Evolutionary conservation across 495 filamentous ascomycete genomes (phyloP), one percentile per base, ranked within the genome.

Genomic region (Lasiosphaeria miniovina): DNA sequence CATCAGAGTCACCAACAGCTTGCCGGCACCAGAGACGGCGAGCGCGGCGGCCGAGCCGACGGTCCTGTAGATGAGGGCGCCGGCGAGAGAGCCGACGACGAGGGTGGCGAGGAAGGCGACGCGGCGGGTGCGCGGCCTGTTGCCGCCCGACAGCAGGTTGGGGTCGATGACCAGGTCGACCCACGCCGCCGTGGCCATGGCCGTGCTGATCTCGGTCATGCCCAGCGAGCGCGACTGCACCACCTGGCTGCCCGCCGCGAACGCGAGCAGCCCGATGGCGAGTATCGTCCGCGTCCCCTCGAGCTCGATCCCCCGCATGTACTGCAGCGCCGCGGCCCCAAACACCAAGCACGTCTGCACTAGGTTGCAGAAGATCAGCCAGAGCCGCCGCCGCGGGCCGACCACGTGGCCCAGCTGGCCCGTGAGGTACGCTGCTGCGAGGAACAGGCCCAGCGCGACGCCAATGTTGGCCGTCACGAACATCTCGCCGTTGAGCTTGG

Each of bases 141-240:
- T 88, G 24, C 71, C 50, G 17, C 63, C 7, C 31, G 62, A 68
- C 17, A 77, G 69, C 50, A 88, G 61, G 0, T 69, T 55, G 12
- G 72, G 74, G 65, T 87, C 84, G 49, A 87, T 79, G 31, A 86
- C 67, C 33, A 88, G 59, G 60, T 86, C 84, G 6, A 88, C 68
- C 76, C 82, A 86, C 3, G 84, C 83, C 7, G 85, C 83, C 33
- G 84, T 88, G 1, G 84, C 85, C 84, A 86, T 87, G 3, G 84
- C 84, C n/a, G 85, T 87, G 32, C 75, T 84, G 36, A 87, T 88
- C 65, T 88, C 83, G 6, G 82, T 81, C 69, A 86, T 79, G 49
- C 77, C 70, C 58, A 88, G 65, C 8, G 75, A 69, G 6, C 84
- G 72, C 4, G 74, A 74, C 74, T 84, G 77, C 14, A 83, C 83